Evolutionary conservation across 148 eudicot genomes (phyloP).

Genomic region (Mesembryanthemum crystallinum): DNA sequence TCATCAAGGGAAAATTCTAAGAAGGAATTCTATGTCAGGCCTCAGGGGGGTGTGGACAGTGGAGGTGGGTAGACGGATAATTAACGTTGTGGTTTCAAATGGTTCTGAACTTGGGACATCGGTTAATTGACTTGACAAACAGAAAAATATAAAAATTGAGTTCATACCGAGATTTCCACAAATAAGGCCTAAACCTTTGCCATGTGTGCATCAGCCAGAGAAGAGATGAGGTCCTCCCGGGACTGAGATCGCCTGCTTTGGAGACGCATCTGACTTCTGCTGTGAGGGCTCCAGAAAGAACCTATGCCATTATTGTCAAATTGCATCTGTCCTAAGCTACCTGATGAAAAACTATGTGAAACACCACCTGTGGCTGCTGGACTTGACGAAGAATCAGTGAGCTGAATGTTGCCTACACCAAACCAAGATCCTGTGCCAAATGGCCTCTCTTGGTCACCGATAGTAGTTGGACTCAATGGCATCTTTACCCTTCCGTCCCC

Average conservation of each 20-base stretch:
- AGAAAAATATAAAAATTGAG: constrained; percentile 4
- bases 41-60: no score
- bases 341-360: constrained; percentile 82
- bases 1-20: background rate
- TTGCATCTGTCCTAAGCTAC: constrained; percentile 91
- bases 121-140: background rate
- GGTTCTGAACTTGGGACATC: background rate
- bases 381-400: constrained; percentile 58
- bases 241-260: constrained; percentile 96
- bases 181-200: constrained; percentile 40
- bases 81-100: no score
- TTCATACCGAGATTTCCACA: constrained; percentile 31
- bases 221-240: constrained; percentile 80
- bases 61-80: no score
- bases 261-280: constrained; percentile 80
- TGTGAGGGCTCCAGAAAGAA: constrained; percentile 64
- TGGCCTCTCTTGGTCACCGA: constrained; percentile 51
- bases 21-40: background rate
- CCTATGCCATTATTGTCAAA: constrained; percentile 56
- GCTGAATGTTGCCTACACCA: constrained; percentile 60
- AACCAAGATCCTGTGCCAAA: constrained; percentile 49
- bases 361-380: constrained; percentile 68
- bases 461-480: constrained; percentile 84
- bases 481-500: constrained; percentile 81
- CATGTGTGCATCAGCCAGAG: constrained; percentile 66